Conservation (phyloP, 2,329 filamentous ascomycete species). For the Daldinia sp. region DNA sequence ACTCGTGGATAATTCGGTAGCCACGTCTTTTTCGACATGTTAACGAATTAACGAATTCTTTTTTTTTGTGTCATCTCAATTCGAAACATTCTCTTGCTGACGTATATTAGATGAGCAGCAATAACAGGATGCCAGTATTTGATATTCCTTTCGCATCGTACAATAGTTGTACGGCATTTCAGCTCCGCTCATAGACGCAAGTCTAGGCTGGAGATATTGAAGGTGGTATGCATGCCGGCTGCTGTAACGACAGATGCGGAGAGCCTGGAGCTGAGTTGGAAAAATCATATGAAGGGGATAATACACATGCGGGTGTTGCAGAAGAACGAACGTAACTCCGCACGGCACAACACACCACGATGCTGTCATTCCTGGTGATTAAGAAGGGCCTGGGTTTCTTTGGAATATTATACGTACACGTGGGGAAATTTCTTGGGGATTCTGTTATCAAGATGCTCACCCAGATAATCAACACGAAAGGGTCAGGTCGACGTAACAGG, state of each 20-base stretch:
- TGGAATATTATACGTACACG: conserved; percentile 18
- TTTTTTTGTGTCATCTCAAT: conserved; percentile 11
- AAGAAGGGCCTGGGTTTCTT: conserved; percentile 17
- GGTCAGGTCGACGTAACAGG: background rate
- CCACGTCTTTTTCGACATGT: conserved; percentile 8
- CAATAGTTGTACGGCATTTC: conserved; percentile 25
- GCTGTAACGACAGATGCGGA: conserved; percentile 25
- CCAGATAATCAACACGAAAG: conserved; percentile 7
- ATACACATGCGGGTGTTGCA: conserved; percentile 21
- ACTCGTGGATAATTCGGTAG: conserved; percentile 39
- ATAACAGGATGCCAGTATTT: conserved; percentile 32
- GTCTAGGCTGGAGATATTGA: conserved; percentile 24
- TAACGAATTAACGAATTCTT: conserved; percentile 6
- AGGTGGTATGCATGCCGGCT: conserved; percentile 25
- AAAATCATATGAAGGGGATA: conserved; percentile 26
- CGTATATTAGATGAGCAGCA: conserved; percentile 10
- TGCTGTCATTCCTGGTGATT: conserved; percentile 34
- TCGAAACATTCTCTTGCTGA: conserved; percentile 17
- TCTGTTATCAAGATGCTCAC: conserved; percentile 15
- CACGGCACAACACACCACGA: conserved; percentile 30
- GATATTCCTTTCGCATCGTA: background rate
- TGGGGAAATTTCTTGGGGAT: background rate
- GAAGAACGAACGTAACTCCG: conserved; percentile 30
- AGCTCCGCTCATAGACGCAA: conserved; percentile 28
- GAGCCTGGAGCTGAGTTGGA: conserved; percentile 27